A percentile compares a stretch with the other conserved stretches of the same genome.
These are phyloP conservation scores for Mortierella sp. DNA, from an alignment of 371 early-diverging fungal species.

Conservation along the genomic window DNA sequence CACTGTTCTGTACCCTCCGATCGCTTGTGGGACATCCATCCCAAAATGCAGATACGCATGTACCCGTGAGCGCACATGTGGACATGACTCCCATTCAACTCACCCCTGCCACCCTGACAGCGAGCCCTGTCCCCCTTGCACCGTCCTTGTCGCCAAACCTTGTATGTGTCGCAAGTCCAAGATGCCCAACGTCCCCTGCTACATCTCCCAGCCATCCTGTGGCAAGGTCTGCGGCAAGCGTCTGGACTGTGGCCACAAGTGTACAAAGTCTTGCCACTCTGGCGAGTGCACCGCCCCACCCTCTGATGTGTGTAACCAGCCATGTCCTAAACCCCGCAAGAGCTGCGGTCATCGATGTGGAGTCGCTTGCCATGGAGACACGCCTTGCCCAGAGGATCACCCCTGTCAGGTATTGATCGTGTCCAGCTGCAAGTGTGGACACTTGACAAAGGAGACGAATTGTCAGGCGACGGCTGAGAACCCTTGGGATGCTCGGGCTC, in stretches of 20 bases:
- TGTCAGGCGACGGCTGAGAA: slow-evolving; percentile 72
- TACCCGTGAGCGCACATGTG: slow-evolving; percentile 74
- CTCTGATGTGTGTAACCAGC: slow-evolving; percentile 64
- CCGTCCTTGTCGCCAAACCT: slow-evolving; percentile 69
- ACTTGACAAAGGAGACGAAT: slow-evolving; percentile 64
- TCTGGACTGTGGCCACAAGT: slow-evolving; percentile 78
- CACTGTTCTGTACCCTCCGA: slow-evolving; percentile 79
- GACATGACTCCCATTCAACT: slow-evolving; percentile 71
- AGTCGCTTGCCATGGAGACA: slow-evolving; percentile 73
- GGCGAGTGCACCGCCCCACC: slow-evolving; percentile 70
- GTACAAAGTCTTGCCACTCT: slow-evolving; percentile 80
- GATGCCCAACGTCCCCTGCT: slow-evolving; percentile 81
- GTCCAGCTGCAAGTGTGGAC: slow-evolving; percentile 82
- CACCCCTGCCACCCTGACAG: slow-evolving; percentile 85
- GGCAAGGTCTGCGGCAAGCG: slow-evolving; percentile 75
- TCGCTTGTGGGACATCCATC: slow-evolving; percentile 77
- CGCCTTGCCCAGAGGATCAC: slow-evolving; percentile 71
- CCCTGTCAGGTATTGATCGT: slow-evolving; percentile 68
- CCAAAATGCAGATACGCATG: slow-evolving; percentile 80
- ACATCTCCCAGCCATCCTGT: slow-evolving; percentile 73
- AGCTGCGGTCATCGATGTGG: slow-evolving; percentile 81
- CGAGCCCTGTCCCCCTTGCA: slow-evolving; percentile 83
- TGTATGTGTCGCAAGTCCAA: slow-evolving; percentile 82
- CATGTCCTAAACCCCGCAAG: slow-evolving; percentile 72
- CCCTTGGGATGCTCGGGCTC: slow-evolving; percentile 60